A percentile compares a stretch with the other conserved stretches of the same genome.
Conservation (phyloP, 768 basidiomycete genomes). For the Harrya chromipes region DNA sequence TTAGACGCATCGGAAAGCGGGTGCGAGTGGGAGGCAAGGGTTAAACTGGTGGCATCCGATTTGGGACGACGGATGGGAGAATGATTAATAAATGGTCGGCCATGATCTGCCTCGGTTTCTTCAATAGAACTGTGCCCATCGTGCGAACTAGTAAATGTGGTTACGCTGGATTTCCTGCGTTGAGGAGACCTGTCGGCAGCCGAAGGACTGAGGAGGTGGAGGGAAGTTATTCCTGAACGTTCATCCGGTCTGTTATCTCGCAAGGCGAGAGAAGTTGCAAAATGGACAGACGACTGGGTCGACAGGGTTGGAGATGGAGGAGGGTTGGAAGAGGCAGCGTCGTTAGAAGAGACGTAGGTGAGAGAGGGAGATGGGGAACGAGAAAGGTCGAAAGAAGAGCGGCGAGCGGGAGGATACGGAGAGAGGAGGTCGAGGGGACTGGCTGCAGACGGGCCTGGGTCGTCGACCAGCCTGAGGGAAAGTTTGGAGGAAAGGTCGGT, state of each 20-base stretch:
- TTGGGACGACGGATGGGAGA: slow-evolving; percentile 33
- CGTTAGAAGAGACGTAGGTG: slow-evolving; percentile 38
- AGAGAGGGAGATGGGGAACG: slow-evolving; percentile 32
- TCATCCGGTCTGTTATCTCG: slow-evolving; percentile 69
- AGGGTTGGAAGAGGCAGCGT: slow-evolving; percentile 36
- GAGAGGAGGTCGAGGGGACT: slow-evolving; percentile 23
- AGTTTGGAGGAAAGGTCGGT: slow-evolving; percentile 34
- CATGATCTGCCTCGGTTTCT: slow-evolving; percentile 50
- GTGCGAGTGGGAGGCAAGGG: slow-evolving; percentile 35
- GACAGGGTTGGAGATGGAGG: slow-evolving; percentile 82
- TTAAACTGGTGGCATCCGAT: slow-evolving; percentile 33
- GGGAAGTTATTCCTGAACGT: slow-evolving; percentile 48
- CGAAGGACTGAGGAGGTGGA: slow-evolving; percentile 47
- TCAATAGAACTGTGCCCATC: slow-evolving; percentile 37
- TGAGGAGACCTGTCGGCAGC: slow-evolving; percentile 36
- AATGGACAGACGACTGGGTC: slow-evolving; percentile 58
- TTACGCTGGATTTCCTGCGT: slow-evolving; percentile 53
- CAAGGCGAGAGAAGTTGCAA: slow-evolving; percentile 51
- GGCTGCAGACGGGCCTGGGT: background rate
- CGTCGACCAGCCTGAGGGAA: slow-evolving; percentile 19
- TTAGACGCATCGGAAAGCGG: slow-evolving; percentile 38
- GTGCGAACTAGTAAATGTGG: slow-evolving; percentile 48
- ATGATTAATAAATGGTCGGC: slow-evolving; percentile 24
- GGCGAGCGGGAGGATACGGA: slow-evolving; percentile 11
- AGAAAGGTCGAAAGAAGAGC: slow-evolving; percentile 30